Evolutionary conservation across 192 early-diverging fungal species (phyloP), one percentile per base, ranked within the genome.

Genomic region (Coemansia erecta): DNA sequence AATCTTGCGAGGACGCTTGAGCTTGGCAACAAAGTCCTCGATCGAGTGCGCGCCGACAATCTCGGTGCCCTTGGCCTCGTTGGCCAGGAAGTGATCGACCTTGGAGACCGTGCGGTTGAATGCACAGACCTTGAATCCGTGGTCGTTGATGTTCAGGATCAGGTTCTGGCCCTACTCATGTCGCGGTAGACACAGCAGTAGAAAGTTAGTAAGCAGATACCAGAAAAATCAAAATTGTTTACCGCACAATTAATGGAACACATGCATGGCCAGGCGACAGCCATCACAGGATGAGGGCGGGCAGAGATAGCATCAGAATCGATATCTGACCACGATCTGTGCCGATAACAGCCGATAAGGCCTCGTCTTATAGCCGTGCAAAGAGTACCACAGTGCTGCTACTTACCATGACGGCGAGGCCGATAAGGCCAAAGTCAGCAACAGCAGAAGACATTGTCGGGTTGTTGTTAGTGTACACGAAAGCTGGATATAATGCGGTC

Each of bases 381-480:
- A 46, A 17, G 17, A 46, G 18, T 15, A 21, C 7, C n/a, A n/a
- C n/a, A n/a, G n/a, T 40, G 39, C 39, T 24, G 1, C 6, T n/a
- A 81, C 83, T 37, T 86, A 94, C 94, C 96, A 98, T 98, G 70
- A 98, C 96, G 79, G 96, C 96, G 72, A 98, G 86, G 71, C 96
- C 96, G 81, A 98, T 98, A 67, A 98, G 90, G 77, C 94, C 96
- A 75, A 98, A 94, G 83, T 98, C 96, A 85, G 91, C 94, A 43
- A 71, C 64, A 57, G 74, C 53, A 37, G 68, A 63, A 41, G 68
- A 56, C 63, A 67, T 70, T 44, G 8, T 23, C 23, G 17, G 6
- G 2, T 31, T 31, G 28, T 31, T 31, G 7, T 31, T 31, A 31
- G 23, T 49, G 42, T 43, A n/a, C 17, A 48, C 18, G 21, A 22